phyloP scores from a whole-genome alignment of 148 eudicot genomes.

The Nyssa sinensis region DNA sequence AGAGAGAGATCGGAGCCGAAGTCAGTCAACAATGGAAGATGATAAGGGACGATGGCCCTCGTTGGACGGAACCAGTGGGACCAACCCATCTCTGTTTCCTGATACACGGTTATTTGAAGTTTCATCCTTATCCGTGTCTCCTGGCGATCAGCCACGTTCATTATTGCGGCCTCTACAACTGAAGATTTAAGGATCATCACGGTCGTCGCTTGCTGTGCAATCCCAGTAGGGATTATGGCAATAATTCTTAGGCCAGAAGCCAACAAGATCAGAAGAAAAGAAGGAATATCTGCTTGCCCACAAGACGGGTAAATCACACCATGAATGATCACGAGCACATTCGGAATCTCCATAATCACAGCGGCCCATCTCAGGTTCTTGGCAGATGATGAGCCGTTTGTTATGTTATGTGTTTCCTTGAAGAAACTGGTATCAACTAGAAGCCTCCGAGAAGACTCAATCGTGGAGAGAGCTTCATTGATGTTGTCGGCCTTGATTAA shows the following conservation, averaged over 20 bases:
- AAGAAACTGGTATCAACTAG: no score
- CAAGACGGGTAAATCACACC: constrained; percentile 30
- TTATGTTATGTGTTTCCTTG: no score
- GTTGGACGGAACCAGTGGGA: no score
- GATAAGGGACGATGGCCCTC: no score
- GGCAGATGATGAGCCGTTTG: no score
- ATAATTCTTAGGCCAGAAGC: constrained; percentile 33
- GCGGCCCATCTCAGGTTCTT: constrained; percentile 52
- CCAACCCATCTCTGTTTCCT: no score
- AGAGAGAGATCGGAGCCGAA: no score
- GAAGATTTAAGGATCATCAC: constrained; percentile 34
- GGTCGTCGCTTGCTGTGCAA: constrained; percentile 57
- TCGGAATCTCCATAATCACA: constrained; percentile 36
- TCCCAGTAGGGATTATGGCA: constrained; percentile 48
- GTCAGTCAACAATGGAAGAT: no score
- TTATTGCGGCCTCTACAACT: background rate
- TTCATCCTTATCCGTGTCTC: constrained; percentile 42
- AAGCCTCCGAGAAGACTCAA: no score
- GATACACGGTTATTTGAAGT: no score
- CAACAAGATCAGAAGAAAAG: constrained; percentile 26
- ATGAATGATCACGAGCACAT: constrained; percentile 27
- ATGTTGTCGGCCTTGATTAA: no score
- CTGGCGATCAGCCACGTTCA: constrained; percentile 34
- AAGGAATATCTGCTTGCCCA: constrained; percentile 17
- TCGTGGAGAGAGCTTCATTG: no score